phyloP scores from a whole-genome alignment of 495 filamentous ascomycete species.

The Penicillium ochrochloron region DNA sequence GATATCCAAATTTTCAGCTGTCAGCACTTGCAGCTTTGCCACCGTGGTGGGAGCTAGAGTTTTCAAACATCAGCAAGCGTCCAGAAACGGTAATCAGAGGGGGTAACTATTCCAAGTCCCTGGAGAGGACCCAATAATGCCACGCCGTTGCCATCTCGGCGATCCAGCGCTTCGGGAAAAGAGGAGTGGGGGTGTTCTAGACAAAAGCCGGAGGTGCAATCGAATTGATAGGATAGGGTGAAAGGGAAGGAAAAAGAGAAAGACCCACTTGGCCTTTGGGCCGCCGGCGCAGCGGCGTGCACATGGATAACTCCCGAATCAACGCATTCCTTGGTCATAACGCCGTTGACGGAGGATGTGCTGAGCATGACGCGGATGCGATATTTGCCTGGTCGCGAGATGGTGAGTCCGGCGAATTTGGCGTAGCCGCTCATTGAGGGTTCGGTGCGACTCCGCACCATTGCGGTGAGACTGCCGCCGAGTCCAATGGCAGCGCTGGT shows the following conservation, averaged over 20 bases:
- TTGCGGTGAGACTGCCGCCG: constrained; percentile 41
- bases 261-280: constrained; percentile 44
- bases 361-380: constrained; percentile 45
- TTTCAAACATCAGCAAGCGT: constrained; percentile 22
- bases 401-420: constrained; percentile 37
- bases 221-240: not conserved
- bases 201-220: not conserved
- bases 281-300: constrained; percentile 33
- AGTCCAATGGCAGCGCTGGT: constrained; percentile 30
- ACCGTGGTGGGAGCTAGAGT: constrained; percentile 37
- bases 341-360: constrained; percentile 36
- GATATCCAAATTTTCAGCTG: constrained; percentile 45
- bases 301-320: constrained; percentile 44
- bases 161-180: not conserved
- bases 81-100: constrained; percentile 13
- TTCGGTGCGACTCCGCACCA: constrained; percentile 40
- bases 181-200: not conserved
- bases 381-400: constrained; percentile 41
- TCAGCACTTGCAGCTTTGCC: constrained; percentile 35
- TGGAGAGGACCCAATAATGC: constrained; percentile 1
- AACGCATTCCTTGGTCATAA: constrained; percentile 39
- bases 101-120: not conserved
- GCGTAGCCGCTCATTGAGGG: constrained; percentile 45
- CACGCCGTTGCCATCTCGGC: not conserved
- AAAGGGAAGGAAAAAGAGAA: constrained; percentile 6